These are phyloP conservation scores for Trichophyton schoenleinii DNA, from an alignment of 2,329 filamentous ascomycete genomes.

Conservation along the genomic window DNA sequence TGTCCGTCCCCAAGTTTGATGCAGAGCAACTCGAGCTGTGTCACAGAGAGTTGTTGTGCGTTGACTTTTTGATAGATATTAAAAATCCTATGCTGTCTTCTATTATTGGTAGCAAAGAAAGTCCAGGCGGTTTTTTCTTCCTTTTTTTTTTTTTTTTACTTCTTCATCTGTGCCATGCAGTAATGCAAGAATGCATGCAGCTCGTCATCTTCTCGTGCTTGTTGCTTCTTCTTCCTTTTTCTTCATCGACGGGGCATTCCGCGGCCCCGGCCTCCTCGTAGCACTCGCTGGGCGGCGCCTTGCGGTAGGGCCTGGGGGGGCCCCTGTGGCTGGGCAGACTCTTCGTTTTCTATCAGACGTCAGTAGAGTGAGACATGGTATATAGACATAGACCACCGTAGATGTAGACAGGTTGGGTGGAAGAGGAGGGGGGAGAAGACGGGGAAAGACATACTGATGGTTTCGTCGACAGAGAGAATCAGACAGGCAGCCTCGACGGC, in stretches of 20 bases:
- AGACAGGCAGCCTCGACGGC: constrained; percentile 90
- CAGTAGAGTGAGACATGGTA: neutral
- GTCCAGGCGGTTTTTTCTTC: neutral
- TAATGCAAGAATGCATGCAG: neutral
- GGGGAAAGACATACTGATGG: constrained; percentile 54
- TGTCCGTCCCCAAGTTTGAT: neutral
- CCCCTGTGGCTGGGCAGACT: constrained; percentile 71
- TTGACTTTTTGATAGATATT: neutral
- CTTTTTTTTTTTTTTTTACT: neutral
- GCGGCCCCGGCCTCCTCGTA: constrained; percentile 72
- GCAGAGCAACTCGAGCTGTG: neutral
- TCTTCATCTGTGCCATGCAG: too few relatives aligned
- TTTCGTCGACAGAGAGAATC: constrained; percentile 94
- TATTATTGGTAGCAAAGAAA: neutral
- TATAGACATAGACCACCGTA: neutral
- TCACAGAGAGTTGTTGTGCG: neutral
- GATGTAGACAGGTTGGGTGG: neutral
- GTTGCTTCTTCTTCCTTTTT: neutral
- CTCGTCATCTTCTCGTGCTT: neutral
- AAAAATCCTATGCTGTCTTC: neutral
- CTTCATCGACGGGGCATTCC: constrained; percentile 77
- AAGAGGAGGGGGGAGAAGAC: neutral
- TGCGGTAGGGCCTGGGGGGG: constrained; percentile 63
- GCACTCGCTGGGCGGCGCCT: constrained; percentile 75
- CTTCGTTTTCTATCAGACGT: constrained; percentile 59